Evolutionary conservation across 2,329 filamentous ascomycete species (phyloP).

Genomic region (Botryotinia narcissicola): DNA sequence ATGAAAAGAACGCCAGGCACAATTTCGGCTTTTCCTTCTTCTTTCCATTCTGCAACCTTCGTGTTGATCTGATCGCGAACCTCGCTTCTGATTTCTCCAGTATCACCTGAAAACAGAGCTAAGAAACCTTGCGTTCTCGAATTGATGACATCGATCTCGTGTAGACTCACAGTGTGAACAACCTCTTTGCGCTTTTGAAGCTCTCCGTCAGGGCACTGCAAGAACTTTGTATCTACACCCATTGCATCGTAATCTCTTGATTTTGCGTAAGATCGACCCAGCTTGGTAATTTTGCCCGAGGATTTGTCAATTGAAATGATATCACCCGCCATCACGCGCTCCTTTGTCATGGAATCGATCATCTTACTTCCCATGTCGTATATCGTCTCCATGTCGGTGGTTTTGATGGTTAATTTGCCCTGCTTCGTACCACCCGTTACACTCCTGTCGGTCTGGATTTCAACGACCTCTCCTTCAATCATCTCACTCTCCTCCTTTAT

Average conservation of each 20-base stretch:
- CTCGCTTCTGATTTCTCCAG: constrained; percentile 94
- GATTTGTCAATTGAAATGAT: constrained; percentile 99
- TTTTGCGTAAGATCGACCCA: constrained; percentile 89
- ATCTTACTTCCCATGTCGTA: constrained; percentile 99
- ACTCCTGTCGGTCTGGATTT: constrained; percentile 97
- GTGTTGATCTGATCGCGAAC: constrained; percentile 99
- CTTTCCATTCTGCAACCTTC: constrained; percentile 98
- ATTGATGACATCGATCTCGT: constrained; percentile 99
- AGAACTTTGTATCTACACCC: constrained; percentile 96
- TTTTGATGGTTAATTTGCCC: constrained; percentile 99
- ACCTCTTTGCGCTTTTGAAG: constrained; percentile 96
- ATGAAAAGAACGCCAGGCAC: constrained; percentile 97
- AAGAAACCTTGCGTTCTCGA: constrained; percentile 97
- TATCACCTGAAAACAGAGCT: constrained; percentile 95
- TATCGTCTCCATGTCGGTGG: constrained; percentile 98
- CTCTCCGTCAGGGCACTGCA: constrained; percentile 96
- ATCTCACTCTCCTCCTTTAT: constrained; percentile 99
- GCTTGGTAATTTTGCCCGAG: constrained; percentile 95
- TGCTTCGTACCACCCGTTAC: constrained; percentile 97
- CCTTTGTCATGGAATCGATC: constrained; percentile 99
- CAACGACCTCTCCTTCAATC: constrained; percentile 97
- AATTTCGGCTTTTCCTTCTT: constrained; percentile 98
- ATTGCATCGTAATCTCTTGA: constrained; percentile 98
- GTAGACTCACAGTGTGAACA: constrained; percentile 91
- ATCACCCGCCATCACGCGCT: constrained; percentile 97